Conservation (phyloP, 2,329 filamentous ascomycete species). For the Colletotrichum scovillei region DNA sequence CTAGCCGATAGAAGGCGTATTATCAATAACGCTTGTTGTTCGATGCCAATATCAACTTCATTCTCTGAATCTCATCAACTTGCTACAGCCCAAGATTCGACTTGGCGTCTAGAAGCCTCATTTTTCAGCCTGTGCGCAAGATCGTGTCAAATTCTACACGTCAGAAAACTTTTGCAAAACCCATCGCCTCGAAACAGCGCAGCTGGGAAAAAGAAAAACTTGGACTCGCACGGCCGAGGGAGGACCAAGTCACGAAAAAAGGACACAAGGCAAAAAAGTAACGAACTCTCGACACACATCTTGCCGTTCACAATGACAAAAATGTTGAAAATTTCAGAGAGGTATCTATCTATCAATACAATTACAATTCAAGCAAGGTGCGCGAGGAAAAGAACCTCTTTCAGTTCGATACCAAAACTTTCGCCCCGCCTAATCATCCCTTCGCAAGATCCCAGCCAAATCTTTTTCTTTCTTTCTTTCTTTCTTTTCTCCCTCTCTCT, state of each 20-base stretch:
- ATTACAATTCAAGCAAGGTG: conserved; percentile 11
- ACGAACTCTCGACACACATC: neutral
- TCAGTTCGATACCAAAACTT: neutral
- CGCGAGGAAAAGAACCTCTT: neutral
- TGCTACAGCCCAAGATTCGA: neutral
- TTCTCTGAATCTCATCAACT: conserved; percentile 7
- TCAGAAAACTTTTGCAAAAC: neutral
- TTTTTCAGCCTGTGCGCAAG: neutral
- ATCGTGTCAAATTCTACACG: neutral
- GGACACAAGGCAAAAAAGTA: conserved; percentile 13
- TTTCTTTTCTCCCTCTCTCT: neutral
- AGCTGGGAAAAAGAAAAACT: conserved; percentile 23
- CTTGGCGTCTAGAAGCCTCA: conserved; percentile 1
- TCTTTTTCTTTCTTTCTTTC: neutral
- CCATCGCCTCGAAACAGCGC: conserved; percentile 11
- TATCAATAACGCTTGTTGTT: neutral
- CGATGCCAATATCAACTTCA: neutral
- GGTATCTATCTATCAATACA: conserved; percentile 28
- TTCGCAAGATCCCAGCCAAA: conserved; percentile 27
- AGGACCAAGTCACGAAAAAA: neutral
- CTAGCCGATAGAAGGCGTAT: neutral
- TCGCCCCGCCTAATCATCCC: conserved; percentile 17
- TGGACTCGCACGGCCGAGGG: conserved; percentile 7
- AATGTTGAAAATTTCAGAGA: neutral
- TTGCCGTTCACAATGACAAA: neutral